A percentile compares a stretch with the other conserved stretches of the same genome.
These are phyloP conservation scores for Trichoderma aggressivum DNA, from an alignment of 2,329 filamentous ascomycete species.

Conservation along the genomic window DNA sequence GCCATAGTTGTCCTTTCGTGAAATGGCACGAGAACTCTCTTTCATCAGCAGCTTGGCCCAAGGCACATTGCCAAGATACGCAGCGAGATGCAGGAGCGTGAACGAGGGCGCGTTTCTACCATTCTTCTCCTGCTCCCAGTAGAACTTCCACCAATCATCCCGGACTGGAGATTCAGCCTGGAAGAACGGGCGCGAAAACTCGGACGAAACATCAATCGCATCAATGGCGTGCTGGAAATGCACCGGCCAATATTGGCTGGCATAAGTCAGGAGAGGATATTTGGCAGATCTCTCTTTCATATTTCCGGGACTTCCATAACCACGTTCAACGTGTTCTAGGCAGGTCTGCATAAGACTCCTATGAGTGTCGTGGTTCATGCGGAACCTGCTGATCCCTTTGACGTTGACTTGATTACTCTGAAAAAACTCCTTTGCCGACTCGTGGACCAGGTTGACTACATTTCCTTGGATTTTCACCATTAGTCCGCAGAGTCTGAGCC, in stretches of 20 bases:
- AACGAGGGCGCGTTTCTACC: neutral
- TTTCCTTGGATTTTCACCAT: constrained; percentile 1
- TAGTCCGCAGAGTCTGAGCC: neutral
- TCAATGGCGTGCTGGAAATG: constrained; percentile 8
- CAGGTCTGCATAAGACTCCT: neutral
- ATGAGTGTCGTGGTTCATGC: neutral
- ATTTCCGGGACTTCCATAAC: neutral
- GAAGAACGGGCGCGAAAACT: neutral
- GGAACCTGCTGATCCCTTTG: neutral
- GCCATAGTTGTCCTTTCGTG: constrained; percentile 2
- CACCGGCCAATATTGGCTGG: constrained; percentile 2
- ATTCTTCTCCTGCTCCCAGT: constrained; percentile 9
- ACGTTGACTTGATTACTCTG: constrained; percentile 9
- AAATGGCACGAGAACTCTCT: neutral
- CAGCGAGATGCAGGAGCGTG: constrained; percentile 7
- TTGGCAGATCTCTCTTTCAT: neutral
- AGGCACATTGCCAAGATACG: constrained; percentile 1
- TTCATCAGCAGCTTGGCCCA: neutral
- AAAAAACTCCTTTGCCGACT: constrained; percentile 5
- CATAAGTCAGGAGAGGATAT: neutral
- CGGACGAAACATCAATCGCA: neutral
- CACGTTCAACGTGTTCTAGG: neutral
- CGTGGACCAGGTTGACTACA: neutral
- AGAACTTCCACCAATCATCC: constrained; percentile 8
- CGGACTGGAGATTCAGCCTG: neutral